Conservation (phyloP, 768 basidiomycete genomes). For the Rhizopogon roseolus region DNA sequence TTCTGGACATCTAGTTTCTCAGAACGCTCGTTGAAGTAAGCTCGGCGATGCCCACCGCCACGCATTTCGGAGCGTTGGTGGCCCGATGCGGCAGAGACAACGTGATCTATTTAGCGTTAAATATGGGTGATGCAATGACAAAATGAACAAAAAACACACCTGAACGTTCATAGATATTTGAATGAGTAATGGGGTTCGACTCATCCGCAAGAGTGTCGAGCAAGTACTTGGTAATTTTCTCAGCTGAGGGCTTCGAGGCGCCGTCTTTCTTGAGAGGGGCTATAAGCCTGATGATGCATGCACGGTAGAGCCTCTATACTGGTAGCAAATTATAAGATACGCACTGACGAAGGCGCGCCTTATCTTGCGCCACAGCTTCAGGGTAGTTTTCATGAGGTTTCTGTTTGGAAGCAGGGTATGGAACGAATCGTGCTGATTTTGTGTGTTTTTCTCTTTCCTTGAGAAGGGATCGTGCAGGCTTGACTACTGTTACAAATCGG, state of each 20-base stretch:
- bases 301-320: not conserved
- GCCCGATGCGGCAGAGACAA: slow-evolving; percentile 61
- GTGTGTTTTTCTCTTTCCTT: not conserved
- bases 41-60: slow-evolving; percentile 21
- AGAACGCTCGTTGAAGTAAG: slow-evolving; percentile 39
- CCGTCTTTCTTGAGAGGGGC: slow-evolving; percentile 26
- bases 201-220: slow-evolving; percentile 56
- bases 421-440: not conserved
- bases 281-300: slow-evolving; percentile 16
- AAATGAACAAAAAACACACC: slow-evolving; percentile 30
- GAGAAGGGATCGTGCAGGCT: slow-evolving; percentile 5
- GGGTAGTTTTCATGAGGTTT: not conserved
- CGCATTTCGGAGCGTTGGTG: slow-evolving; percentile 59
- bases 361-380: not conserved
- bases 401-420: slow-evolving; percentile 1
- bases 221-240: slow-evolving; percentile 53
- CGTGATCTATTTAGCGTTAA: slow-evolving; percentile 37
- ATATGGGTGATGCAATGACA: not conserved
- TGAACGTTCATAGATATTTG: slow-evolving; percentile 55
- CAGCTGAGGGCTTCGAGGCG: slow-evolving; percentile 30
- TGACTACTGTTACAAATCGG: slow-evolving; percentile 19
- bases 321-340: not conserved
- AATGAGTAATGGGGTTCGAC: slow-evolving; percentile 78
- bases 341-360: not conserved
- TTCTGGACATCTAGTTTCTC: slow-evolving; percentile 38